phyloP scores from a whole-genome alignment of 345 rosid genomes.

The Acer campestre region DNA sequence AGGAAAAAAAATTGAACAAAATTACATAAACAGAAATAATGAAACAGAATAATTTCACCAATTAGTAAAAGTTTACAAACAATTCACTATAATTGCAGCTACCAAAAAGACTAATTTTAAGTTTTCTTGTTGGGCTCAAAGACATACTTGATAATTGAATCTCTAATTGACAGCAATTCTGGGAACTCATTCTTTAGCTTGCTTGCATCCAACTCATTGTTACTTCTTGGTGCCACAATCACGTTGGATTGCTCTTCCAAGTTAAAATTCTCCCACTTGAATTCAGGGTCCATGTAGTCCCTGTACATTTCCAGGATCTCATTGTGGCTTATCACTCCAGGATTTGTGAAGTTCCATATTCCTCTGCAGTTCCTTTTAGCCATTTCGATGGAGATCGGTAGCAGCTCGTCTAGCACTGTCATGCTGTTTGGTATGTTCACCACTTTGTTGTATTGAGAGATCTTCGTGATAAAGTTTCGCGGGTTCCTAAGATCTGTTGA shows the following conservation, averaged over 20 bases:
- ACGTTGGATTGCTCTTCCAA: conserved; percentile 62
- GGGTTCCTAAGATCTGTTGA: conserved; percentile 63
- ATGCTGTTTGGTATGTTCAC: conserved; percentile 66
- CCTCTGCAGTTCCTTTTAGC: conserved; percentile 58
- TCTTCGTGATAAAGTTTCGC: conserved; percentile 53
- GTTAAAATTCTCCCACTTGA: conserved; percentile 50
- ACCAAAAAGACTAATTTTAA: not conserved
- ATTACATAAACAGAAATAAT: not conserved
- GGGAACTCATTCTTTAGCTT: conserved; percentile 61
- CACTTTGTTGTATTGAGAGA: conserved; percentile 51
- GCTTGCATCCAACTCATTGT: conserved; percentile 58
- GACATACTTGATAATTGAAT: conserved; percentile 52
- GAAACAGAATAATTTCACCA: not conserved
- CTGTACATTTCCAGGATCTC: conserved; percentile 61
- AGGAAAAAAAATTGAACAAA: not conserved
- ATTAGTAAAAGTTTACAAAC: not conserved
- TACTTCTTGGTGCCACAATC: conserved; percentile 57
- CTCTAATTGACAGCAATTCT: conserved; percentile 51
- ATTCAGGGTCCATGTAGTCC: conserved; percentile 43
- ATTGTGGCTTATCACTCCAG: conserved; percentile 61
- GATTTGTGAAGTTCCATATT: conserved; percentile 66
- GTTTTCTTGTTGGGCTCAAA: conserved; percentile 53
- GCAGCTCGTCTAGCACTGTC: conserved; percentile 64
- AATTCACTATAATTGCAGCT: not conserved
- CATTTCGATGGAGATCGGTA: conserved; percentile 64